Base-by-base conservation (phyloP, 2,329 filamentous ascomycete species). In the Talaromyces sp. region DNA sequence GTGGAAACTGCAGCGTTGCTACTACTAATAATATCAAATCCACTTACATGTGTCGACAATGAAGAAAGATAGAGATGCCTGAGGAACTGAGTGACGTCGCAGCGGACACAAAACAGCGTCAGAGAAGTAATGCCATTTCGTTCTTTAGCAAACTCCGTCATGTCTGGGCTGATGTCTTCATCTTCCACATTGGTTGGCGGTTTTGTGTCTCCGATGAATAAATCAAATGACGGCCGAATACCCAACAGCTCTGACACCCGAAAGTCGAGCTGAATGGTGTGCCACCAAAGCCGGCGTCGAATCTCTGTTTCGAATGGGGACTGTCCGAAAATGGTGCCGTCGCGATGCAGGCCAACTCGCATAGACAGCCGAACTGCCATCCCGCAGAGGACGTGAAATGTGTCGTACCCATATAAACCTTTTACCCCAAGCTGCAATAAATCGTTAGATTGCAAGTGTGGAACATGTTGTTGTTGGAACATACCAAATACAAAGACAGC, bases 221-320 rank as follows among this genome's bases (percentile, higher is more conserved):
- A 57, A 52, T 64, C 61, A 62, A 62, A 66, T 64, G 55, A 67
- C 66, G 50, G 64, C 34, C 54, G 63, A 53, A 57, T 36, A 6
- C 67, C 63, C 64, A 66, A 65, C 65, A 73, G 42, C 62, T 71
- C 51, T 61, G 72, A 51, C 61, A 69, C 50, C 60, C 72, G 64
- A 67, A 70, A 54, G 67, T 75, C 66, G 34, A 66, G 60, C 33
- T 65, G 54, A 34, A 56, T 62, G 23, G 88, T 82, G 67, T 85
- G 82, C 86, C 85, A 87, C 87, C 87, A 89, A 28, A 89, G 78
- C 5, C 87, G 79, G 47, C 87, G 78, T n/a, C 87, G 81, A 79
- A 89, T 89, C 69, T 89, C 86, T 1, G 83, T 83, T 66, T 89
- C 86, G 65, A 88, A 87, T 0, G 86, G 84, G 0, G 81, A 77